Evolutionary conservation across 148 eudicot species (phyloP).

Genomic region (Pouteria glomerata): DNA sequence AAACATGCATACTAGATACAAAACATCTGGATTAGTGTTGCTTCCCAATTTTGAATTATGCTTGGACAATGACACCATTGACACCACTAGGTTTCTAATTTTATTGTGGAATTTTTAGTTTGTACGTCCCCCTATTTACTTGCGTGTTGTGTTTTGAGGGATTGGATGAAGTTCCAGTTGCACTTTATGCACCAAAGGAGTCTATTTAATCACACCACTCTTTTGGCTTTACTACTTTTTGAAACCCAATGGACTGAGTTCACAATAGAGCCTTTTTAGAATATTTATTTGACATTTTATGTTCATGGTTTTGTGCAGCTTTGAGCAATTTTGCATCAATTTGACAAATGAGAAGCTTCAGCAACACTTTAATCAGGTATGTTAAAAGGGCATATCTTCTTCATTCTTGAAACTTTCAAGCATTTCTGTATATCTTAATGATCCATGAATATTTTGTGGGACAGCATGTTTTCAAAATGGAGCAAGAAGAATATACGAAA

Average conservation of each 20-base stretch:
- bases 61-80: not conserved
- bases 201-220: not conserved
- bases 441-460: constrained; percentile 10
- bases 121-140: not conserved
- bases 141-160: not conserved
- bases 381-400: not conserved
- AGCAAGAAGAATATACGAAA: constrained; percentile 97
- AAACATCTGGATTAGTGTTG: not conserved
- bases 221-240: not conserved
- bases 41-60: not conserved
- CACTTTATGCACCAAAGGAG: not conserved
- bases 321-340: constrained; percentile 98
- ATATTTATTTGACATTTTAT: not conserved
- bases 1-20: not conserved
- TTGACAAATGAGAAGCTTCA: constrained; percentile 99
- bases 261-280: not conserved
- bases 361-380: constrained; percentile 98
- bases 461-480: constrained; percentile 99
- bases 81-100: not conserved
- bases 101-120: too few species aligned
- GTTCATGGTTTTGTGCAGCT: constrained; percentile 44
- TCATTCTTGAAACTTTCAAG: constrained; percentile 8
- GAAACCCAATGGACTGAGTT: not conserved
- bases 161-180: not conserved
- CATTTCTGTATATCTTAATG: constrained; percentile 10